phyloP scores from a whole-genome alignment of 805 yeast species.

The Saccharomycopsis synnaedendra region DNA sequence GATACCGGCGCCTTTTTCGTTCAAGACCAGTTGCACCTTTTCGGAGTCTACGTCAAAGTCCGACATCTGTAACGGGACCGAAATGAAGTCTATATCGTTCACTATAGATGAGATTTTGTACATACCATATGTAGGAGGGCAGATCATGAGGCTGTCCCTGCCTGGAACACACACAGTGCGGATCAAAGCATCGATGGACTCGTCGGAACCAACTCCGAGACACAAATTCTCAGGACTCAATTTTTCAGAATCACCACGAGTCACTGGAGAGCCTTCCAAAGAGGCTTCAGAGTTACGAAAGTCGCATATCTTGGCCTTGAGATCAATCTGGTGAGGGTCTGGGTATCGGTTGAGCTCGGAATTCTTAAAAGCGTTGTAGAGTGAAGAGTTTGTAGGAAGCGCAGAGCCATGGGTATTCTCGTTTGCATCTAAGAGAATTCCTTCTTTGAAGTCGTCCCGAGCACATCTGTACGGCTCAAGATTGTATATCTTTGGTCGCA shows the following conservation, averaged over 20 bases:
- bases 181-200: slow-evolving; percentile 80
- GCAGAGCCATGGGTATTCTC: slow-evolving; percentile 94
- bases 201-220: slow-evolving; percentile 96
- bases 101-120: slow-evolving; percentile 83
- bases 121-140: slow-evolving; percentile 99
- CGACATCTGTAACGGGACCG: slow-evolving; percentile 60
- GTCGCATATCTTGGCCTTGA: slow-evolving; percentile 60
- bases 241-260: slow-evolving; percentile 18
- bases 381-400: slow-evolving; percentile 28
- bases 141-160: slow-evolving; percentile 65
- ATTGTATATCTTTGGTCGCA: slow-evolving; percentile 74
- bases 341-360: slow-evolving; percentile 79
- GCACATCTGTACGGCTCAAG: slow-evolving; percentile 95
- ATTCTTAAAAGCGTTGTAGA: neutral
- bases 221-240: slow-evolving; percentile 63
- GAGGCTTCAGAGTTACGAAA: slow-evolving; percentile 49
- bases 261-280: slow-evolving; percentile 14
- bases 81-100: slow-evolving; percentile 72
- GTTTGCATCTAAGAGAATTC: slow-evolving; percentile 86
- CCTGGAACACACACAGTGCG: slow-evolving; percentile 80
- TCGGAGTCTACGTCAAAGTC: slow-evolving; percentile 54
- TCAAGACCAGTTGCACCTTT: slow-evolving; percentile 36
- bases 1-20: slow-evolving; percentile 40
- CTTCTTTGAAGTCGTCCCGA: slow-evolving; percentile 85
- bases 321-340: slow-evolving; percentile 82